Evolutionary conservation across 192 early-diverging fungal genomes (phyloP).

Genomic region (Kickxella alabastrina): DNA sequence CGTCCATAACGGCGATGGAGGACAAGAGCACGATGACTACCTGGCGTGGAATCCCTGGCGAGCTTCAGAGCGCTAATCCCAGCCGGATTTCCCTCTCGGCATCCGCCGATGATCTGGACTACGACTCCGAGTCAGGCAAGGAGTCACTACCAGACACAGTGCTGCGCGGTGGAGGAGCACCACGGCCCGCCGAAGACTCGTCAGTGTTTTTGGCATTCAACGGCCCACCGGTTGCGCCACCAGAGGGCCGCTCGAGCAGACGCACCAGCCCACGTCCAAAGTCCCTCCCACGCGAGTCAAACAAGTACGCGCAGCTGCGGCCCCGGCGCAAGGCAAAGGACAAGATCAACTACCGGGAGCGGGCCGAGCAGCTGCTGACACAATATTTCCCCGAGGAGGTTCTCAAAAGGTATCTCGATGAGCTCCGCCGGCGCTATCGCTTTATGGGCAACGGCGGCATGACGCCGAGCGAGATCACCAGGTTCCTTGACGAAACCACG

Average conservation of each 20-base stretch:
- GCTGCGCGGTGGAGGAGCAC: constrained; percentile 41
- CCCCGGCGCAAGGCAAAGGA: constrained; percentile 31
- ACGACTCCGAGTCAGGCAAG: constrained; percentile 8
- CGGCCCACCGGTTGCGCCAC: constrained; percentile 43
- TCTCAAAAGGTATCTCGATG: constrained; percentile 43
- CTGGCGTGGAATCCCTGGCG: constrained; percentile 38
- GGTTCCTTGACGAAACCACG: constrained; percentile 31
- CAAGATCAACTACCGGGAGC: constrained; percentile 46
- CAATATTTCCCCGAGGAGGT: constrained; percentile 45
- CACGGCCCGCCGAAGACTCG: background rate
- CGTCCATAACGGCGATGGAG: constrained; percentile 38
- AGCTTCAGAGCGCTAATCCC: constrained; percentile 5
- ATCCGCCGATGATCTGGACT: background rate
- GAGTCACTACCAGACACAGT: constrained; percentile 20
- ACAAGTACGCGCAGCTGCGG: constrained; percentile 21
- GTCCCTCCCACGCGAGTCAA: constrained; percentile 11
- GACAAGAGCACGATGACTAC: constrained; percentile 49
- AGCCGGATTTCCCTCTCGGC: constrained; percentile 7
- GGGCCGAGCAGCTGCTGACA: constrained; percentile 39
- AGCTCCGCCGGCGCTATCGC: constrained; percentile 46
- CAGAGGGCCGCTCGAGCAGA: constrained; percentile 14
- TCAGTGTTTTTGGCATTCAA: constrained; percentile 41
- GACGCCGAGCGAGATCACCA: constrained; percentile 36
- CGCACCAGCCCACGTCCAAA: constrained; percentile 15
- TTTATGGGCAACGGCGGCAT: constrained; percentile 49